Evolutionary conservation across 352 stramenopile genomes (phyloP).

Genomic region (Phytopythium delawarense): DNA sequence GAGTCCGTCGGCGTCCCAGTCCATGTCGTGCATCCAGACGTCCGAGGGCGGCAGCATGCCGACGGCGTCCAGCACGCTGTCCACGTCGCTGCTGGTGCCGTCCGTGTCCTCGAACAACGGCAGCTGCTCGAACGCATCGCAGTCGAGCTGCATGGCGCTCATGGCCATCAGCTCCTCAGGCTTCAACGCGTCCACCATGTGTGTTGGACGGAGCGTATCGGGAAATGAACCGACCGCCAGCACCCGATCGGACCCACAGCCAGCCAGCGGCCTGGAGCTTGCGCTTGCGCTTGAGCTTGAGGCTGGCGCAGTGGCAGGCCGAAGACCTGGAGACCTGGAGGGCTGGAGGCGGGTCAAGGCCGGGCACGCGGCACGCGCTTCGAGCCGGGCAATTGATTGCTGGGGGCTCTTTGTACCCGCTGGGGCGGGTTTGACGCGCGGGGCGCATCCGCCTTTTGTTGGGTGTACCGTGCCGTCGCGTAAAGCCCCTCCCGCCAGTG

Average conservation of each 20-base stretch:
- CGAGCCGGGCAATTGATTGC: slow-evolving; percentile 3
- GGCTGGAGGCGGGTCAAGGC: background rate
- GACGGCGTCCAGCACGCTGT: slow-evolving; percentile 6
- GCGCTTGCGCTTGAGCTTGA: background rate
- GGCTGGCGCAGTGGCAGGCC: background rate
- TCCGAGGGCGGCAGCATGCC: slow-evolving; percentile 1
- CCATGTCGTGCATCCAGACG: background rate
- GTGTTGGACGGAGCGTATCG: background rate
- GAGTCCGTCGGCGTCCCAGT: background rate
- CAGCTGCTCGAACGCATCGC: background rate
- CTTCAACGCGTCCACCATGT: background rate
- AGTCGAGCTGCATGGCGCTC: background rate
- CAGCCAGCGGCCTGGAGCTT: background rate
- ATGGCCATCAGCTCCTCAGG: background rate
- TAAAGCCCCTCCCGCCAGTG: slow-evolving; percentile 2
- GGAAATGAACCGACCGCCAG: background rate
- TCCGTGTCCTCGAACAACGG: slow-evolving; percentile 9
- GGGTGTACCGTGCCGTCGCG: slow-evolving; percentile 6
- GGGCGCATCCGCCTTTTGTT: background rate
- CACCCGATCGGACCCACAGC: background rate
- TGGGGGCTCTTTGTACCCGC: background rate
- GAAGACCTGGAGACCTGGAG: too few relatives aligned
- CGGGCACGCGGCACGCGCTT: background rate
- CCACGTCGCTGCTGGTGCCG: slow-evolving; percentile 4
- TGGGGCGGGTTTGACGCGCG: background rate